Base-by-base conservation (phyloP, 139 green algal species). In the Chlorella sp. region DNA sequence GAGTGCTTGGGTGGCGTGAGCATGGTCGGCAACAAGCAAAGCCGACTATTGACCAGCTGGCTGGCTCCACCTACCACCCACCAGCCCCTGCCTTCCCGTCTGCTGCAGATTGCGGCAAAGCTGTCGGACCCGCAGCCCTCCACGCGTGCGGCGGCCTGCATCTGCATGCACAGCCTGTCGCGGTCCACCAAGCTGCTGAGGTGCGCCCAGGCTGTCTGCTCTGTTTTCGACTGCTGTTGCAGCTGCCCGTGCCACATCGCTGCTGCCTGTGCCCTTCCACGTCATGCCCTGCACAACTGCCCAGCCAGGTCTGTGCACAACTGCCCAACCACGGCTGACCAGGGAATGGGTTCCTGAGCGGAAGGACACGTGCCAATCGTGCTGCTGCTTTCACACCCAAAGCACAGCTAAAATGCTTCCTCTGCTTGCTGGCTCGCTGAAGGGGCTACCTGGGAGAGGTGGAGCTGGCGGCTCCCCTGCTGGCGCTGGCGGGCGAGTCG, bases 101-200 rank as follows among this genome's bases (percentile, higher is more conserved):
- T 28, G 16, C 30, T 41, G 60, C 77, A 83, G 77, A 48, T 83
- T 0, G 43, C 94, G 38, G 46, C 48, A 0, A 73, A 60, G 43
- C 81, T 97, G 79, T 84, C 89, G 34, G 84, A 94, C 73, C 41
- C 73, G 8, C 20, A 32, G 1, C 24, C 36, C 5, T 67, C 32
- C 87, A 79, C 22, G 84, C 40, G 75, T n/a, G 88, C 83, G 1
- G 95, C 93, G 22, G 95, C 94, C 1, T 97, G 94, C 76, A 44
- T 86, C 26, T 96, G 92, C 74, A 83, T 98, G 65, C 87, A 89
- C 26, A 95, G 90, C 62, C 90, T 98, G 67, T 94, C 88, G 14
- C 89, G 94, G 46, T 94, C 87, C 77, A 92, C 95, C 11, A 88
- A 90, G 86, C 73, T 89, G 32, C 85, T 89, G 2, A 44, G 85